These are phyloP conservation scores for Setaria italica DNA, from an alignment of 202 grass and related monocot species.

Conservation along the genomic window DNA sequence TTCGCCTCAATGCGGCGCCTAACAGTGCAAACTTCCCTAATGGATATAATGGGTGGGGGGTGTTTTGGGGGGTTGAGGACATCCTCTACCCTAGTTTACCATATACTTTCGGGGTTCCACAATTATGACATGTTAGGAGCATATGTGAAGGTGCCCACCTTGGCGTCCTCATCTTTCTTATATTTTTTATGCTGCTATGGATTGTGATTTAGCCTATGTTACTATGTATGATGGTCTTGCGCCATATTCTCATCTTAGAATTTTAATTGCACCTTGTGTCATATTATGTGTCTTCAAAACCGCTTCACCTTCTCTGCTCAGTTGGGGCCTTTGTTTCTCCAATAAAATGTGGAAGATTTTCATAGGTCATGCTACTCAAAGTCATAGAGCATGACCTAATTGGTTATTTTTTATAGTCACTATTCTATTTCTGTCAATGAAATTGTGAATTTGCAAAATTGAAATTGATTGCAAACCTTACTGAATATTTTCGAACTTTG, in stretches of 20 bases:
- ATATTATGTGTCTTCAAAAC: background rate
- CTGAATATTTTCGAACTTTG: conserved; percentile 3
- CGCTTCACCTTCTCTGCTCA: background rate
- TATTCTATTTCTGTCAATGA: background rate
- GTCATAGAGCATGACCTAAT: background rate
- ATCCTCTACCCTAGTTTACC: too few relatives aligned
- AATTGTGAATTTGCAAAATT: background rate
- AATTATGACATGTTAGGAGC: too few relatives aligned
- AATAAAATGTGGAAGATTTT: conserved; percentile 6
- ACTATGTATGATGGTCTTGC: background rate
- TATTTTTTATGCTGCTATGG: background rate
- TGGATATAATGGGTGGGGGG: too few relatives aligned
- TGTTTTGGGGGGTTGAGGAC: too few relatives aligned
- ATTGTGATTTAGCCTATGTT: too few relatives aligned
- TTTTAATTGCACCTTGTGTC: background rate
- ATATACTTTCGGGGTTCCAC: too few relatives aligned
- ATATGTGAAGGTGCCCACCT: too few relatives aligned
- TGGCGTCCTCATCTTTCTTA: too few relatives aligned
- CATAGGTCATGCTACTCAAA: background rate
- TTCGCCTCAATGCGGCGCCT: too few relatives aligned
- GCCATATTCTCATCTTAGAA: background rate
- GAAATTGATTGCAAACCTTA: background rate
- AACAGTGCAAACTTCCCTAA: too few relatives aligned
- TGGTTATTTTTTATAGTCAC: background rate
- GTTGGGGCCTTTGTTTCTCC: background rate